Percentiles rank a stretch among this genome's conserved stretches.
Evolutionary conservation across 768 basidiomycete genomes (phyloP).

Genomic region (Mrakia frigida): DNA sequence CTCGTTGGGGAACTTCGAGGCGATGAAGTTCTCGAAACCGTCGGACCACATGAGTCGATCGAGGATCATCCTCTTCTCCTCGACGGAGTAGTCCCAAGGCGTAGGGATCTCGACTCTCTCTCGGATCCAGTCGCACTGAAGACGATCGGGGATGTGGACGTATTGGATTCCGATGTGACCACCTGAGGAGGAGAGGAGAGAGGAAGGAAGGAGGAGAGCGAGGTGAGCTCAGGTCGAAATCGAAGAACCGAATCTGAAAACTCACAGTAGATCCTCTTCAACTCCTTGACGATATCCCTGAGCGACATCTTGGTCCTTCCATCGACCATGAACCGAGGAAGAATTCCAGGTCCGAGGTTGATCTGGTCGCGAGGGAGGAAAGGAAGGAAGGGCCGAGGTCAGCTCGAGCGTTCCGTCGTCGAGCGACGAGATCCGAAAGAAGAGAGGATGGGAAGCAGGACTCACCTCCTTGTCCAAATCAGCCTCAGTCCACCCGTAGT

Average conservation of each 20-base stretch:
- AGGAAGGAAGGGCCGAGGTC: neutral
- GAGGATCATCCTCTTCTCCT: constrained; percentile 98
- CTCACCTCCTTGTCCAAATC: constrained; percentile 76
- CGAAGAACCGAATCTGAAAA: neutral
- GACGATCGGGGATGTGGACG: constrained; percentile 90
- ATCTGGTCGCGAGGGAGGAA: constrained; percentile 47
- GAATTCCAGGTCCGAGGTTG: constrained; percentile 87
- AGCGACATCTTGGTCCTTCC: constrained; percentile 83
- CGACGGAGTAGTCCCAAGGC: constrained; percentile 95
- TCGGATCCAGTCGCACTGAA: constrained; percentile 98
- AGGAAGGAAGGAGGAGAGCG: neutral
- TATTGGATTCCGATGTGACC: constrained; percentile 55
- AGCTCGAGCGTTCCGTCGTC: neutral
- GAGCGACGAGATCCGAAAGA: neutral
- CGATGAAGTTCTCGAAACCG: constrained; percentile 96
- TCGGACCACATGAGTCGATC: constrained; percentile 99
- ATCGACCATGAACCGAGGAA: constrained; percentile 86
- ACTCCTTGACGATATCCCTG: constrained; percentile 81
- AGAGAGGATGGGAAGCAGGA: neutral
- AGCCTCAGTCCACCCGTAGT: constrained; percentile 89
- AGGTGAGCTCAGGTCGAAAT: neutral
- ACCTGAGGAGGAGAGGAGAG: constrained; percentile 49
- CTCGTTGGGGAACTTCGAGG: constrained; percentile 98
- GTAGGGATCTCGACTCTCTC: constrained; percentile 91
- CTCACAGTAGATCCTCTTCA: constrained; percentile 88